A percentile compares a stretch with the other conserved stretches of the same genome.
Conservation (phyloP, 805 yeast genomes). For the Myxozyma neglecta region DNA sequence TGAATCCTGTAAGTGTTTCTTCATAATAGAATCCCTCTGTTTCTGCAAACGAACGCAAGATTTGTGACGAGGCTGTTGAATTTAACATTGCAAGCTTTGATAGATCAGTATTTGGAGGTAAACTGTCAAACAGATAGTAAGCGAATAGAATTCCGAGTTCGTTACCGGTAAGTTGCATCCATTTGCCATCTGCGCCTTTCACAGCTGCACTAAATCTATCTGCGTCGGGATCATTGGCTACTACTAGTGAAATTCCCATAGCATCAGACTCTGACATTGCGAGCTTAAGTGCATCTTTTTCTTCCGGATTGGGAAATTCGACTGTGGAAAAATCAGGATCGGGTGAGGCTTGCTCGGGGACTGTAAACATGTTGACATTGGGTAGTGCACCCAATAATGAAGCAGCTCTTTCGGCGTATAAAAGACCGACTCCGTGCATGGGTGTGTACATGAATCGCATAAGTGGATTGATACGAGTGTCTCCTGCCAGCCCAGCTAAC, state of each 20-base stretch:
- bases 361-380: slow-evolving; percentile 45
- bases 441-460: slow-evolving; percentile 79
- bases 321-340: slow-evolving; percentile 89
- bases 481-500: slow-evolving; percentile 11
- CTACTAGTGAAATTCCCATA: slow-evolving; percentile 52
- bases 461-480: slow-evolving; percentile 37
- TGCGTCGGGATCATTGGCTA: slow-evolving; percentile 97
- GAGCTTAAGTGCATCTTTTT: slow-evolving; percentile 79
- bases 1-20: slow-evolving; percentile 93
- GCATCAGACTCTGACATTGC: slow-evolving; percentile 65
- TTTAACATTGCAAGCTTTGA: slow-evolving; percentile 59
- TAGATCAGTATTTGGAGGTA: not conserved
- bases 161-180: slow-evolving; percentile 88
- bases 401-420: slow-evolving; percentile 51
- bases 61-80: slow-evolving; percentile 90
- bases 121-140: slow-evolving; percentile 44
- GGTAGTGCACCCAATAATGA: slow-evolving; percentile 42
- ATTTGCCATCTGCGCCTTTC: slow-evolving; percentile 46
- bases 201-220: slow-evolving; percentile 87
- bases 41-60: slow-evolving; percentile 68
- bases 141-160: slow-evolving; percentile 89
- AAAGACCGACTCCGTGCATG: slow-evolving; percentile 91
- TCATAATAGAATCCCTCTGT: slow-evolving; percentile 58
- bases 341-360: slow-evolving; percentile 65
- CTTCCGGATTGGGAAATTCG: slow-evolving; percentile 92